Conservation (phyloP, 352 stramenopile genomes). For the Globisporangium mamillatum region DNA sequence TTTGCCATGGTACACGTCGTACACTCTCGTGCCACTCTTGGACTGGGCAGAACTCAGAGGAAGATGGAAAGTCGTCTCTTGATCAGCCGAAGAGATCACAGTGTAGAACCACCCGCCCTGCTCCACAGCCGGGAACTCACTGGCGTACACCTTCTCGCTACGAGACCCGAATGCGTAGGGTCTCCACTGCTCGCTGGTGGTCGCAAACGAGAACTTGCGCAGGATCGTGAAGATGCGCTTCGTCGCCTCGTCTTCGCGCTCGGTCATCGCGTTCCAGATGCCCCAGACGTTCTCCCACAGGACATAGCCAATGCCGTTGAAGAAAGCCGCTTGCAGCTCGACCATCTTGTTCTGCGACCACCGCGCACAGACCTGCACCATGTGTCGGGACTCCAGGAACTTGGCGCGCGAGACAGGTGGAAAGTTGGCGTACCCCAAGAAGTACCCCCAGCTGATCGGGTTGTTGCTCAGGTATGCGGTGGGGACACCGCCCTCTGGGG, state of each 20-base stretch:
- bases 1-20: slow-evolving; percentile 63
- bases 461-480: slow-evolving; percentile 64
- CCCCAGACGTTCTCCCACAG: slow-evolving; percentile 90
- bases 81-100: slow-evolving; percentile 45
- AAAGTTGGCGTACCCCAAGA: slow-evolving; percentile 62
- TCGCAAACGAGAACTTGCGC: slow-evolving; percentile 49
- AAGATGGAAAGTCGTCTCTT: slow-evolving; percentile 30
- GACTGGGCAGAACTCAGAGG: slow-evolving; percentile 26
- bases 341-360: slow-evolving; percentile 72
- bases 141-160: slow-evolving; percentile 37
- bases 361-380: slow-evolving; percentile 78
- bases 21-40: slow-evolving; percentile 29
- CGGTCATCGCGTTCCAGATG: slow-evolving; percentile 82
- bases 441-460: slow-evolving; percentile 83
- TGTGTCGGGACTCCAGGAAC: slow-evolving; percentile 79
- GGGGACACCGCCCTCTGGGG: slow-evolving; percentile 65
- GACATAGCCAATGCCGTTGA: slow-evolving; percentile 86
- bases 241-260: slow-evolving; percentile 57
- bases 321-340: slow-evolving; percentile 73
- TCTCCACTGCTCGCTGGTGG: slow-evolving; percentile 42
- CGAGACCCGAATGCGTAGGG: slow-evolving; percentile 38
- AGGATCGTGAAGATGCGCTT: slow-evolving; percentile 68
- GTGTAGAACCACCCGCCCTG: slow-evolving; percentile 48
- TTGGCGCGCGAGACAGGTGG: slow-evolving; percentile 68
- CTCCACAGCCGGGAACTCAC: slow-evolving; percentile 34